These are phyloP conservation scores for Forsythia suspensa DNA, from an alignment of 257 asterid genomes.

Conservation along the genomic window DNA sequence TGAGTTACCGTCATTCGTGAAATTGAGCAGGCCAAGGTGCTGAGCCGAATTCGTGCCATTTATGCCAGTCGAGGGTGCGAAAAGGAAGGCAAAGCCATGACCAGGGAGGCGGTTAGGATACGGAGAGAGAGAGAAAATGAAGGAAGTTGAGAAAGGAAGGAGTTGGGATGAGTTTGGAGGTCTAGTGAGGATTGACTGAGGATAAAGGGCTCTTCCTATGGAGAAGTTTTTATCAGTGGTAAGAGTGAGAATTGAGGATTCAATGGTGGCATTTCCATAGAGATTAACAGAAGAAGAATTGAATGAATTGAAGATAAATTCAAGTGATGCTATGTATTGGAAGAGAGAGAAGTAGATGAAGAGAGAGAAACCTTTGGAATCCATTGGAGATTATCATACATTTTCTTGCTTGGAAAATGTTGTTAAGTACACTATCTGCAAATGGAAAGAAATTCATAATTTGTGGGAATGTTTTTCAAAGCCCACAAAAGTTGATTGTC, in stretches of 20 bases:
- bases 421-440: not conserved
- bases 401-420: not conserved
- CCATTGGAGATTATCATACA: not conserved
- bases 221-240: constrained; percentile 34
- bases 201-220: constrained; percentile 48
- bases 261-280: constrained; percentile 46
- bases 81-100: constrained; percentile 53
- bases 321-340: constrained; percentile 28
- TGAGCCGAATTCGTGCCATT: constrained; percentile 40
- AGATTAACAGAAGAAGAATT: constrained; percentile 34
- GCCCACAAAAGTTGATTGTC: not conserved
- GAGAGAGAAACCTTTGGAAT: not conserved
- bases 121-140: constrained; percentile 58
- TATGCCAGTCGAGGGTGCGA: constrained; percentile 38
- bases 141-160: constrained; percentile 52
- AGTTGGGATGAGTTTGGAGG: constrained; percentile 32
- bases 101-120: constrained; percentile 30
- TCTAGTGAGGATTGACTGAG: constrained; percentile 32
- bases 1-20: constrained; percentile 27
- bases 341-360: not conserved
- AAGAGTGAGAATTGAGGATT: constrained; percentile 38
- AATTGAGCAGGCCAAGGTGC: constrained; percentile 43
- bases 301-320: constrained; percentile 50
- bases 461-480: not conserved
- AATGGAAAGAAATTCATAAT: not conserved